Evolutionary conservation across 2,329 filamentous ascomycete species (phyloP).

Genomic region (Dothidotthia symphoricarpi): DNA sequence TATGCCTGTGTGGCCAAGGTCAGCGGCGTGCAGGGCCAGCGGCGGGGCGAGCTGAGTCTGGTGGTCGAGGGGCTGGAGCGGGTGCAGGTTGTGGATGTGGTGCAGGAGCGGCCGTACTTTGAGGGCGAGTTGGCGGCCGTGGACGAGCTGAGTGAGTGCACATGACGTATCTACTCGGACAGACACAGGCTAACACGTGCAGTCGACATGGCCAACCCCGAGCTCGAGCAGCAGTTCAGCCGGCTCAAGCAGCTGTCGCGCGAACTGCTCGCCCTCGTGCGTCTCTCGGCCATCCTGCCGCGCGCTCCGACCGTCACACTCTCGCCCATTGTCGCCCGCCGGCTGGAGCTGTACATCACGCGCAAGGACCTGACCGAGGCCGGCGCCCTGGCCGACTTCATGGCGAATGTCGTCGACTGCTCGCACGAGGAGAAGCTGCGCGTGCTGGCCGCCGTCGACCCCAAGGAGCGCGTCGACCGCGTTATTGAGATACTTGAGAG

Average conservation of each 20-base stretch:
- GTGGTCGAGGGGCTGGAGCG: slow-evolving; percentile 82
- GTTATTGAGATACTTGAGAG: slow-evolving; percentile 81
- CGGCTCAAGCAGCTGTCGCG: slow-evolving; percentile 80
- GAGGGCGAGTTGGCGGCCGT: slow-evolving; percentile 74
- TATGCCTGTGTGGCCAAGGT: slow-evolving; percentile 69
- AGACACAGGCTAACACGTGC: slow-evolving; percentile 8
- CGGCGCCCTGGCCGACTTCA: slow-evolving; percentile 87
- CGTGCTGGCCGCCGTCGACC: slow-evolving; percentile 75
- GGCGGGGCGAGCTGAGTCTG: slow-evolving; percentile 66
- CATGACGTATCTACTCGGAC: not conserved
- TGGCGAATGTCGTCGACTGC: slow-evolving; percentile 87
- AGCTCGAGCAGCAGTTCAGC: slow-evolving; percentile 69
- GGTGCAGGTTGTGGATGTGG: slow-evolving; percentile 70
- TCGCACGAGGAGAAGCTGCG: slow-evolving; percentile 88
- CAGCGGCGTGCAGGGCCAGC: slow-evolving; percentile 49
- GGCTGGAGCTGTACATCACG: slow-evolving; percentile 83
- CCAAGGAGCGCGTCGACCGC: slow-evolving; percentile 73
- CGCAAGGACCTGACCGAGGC: slow-evolving; percentile 80
- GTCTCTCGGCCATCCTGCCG: slow-evolving; percentile 80
- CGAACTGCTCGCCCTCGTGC: slow-evolving; percentile 80
- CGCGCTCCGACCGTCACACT: slow-evolving; percentile 65
- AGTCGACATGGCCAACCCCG: slow-evolving; percentile 42
- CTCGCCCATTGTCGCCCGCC: slow-evolving; percentile 79
- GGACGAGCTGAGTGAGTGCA: slow-evolving; percentile 66
- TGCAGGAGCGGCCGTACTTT: slow-evolving; percentile 79